phyloP scores from a whole-genome alignment of 257 asterid species.

The Nicotiana otophora region DNA sequence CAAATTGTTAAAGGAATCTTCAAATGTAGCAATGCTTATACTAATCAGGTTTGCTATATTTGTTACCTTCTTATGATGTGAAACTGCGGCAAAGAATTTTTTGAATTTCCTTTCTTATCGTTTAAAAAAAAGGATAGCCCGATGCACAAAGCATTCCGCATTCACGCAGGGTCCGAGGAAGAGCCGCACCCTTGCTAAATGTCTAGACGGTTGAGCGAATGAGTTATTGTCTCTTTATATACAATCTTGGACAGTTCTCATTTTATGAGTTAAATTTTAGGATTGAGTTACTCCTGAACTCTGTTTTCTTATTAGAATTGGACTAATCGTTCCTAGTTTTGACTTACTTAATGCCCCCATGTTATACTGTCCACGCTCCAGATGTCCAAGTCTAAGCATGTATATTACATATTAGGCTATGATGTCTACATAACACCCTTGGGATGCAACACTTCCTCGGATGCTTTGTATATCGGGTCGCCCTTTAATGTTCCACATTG shows the following conservation, averaged over 20 bases:
- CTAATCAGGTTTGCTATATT: slow-evolving; percentile 42
- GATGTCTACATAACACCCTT: no score
- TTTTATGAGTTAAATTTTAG: not conserved
- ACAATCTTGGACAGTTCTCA: not conserved
- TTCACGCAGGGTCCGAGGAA: no score
- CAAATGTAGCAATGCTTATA: slow-evolving; percentile 64
- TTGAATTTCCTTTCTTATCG: no score
- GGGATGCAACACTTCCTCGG: no score
- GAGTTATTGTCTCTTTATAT: not conserved
- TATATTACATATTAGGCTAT: not conserved
- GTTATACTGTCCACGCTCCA: not conserved
- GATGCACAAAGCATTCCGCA: no score
- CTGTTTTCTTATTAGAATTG: not conserved
- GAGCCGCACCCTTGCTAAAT: no score
- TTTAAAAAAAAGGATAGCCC: no score
- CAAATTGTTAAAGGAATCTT: slow-evolving; percentile 73
- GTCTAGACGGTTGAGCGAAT: not conserved
- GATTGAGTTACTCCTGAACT: not conserved
- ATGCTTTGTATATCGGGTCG: no score
- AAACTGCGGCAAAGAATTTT: no score
- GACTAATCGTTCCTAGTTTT: no score
- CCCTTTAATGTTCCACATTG: not conserved
- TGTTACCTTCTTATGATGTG: not conserved
- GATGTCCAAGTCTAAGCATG: not conserved
- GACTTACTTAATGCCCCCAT: no score